Evolutionary conservation across 805 yeast genomes (phyloP), one percentile per base, ranked within the genome.

Genomic region (Blastobotrys muscicola): DNA sequence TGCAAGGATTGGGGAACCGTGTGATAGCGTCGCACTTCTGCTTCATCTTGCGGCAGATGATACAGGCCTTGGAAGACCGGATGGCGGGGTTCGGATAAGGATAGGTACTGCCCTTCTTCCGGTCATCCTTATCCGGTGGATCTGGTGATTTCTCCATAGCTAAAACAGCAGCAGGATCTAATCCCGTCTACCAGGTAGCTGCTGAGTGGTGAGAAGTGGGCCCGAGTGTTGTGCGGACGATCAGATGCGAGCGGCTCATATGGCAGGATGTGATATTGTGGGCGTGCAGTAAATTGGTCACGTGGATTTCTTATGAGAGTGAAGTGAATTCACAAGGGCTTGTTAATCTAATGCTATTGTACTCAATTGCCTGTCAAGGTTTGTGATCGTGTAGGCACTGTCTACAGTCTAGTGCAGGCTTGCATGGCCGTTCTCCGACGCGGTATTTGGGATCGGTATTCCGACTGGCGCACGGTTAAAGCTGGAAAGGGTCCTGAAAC

Each of bases 21-120:
- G 37, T 41, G 7, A 46, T 35, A 2, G 52, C 50, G 34, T 48
- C 52, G 36, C 52, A 48, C 15, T 38, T 36, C 39, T 41, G 49
- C 38, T 48, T 48, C 38, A 34, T 33, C 41, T 36, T 40, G 26
- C 52, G 41, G 29, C 52, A 48, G 7, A 40, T 34, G 9, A 32
- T 41, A 34, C 52, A 48, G n/a, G 52, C 49, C 23, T 44, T 44
- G 9, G 47, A 29, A 11, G 50, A 39, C 29, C 52, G 12, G 31
- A 29, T 15, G 16, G 33, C 20, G 5, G 31, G 36, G 12, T 11
- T 39, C 23, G 31, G 37, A 7, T 29, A 20, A 4, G 26, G 26
- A 20, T 20, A 20, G 26, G 26, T 6, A 6, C 26, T 6, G 6
- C 6, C 4, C 26, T 20, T 20, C 26, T 20, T 20, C 6, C 26